Base-by-base conservation (phyloP, 768 basidiomycete genomes). In the Xerocomellus amylosporus region DNA sequence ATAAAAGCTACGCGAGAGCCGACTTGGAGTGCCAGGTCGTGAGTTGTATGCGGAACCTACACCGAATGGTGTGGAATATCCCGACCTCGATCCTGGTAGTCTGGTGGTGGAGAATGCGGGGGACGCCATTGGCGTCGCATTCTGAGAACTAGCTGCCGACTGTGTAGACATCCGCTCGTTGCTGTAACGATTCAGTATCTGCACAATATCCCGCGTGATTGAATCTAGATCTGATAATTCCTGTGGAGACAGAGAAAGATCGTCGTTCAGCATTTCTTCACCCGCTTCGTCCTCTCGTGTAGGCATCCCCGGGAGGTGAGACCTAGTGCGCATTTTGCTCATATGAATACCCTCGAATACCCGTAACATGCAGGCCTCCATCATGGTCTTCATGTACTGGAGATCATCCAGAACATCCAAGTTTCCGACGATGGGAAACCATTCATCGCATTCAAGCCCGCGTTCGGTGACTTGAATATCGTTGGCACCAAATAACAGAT, bases 401-500 rank as follows among this genome's bases (percentile, higher is more conserved):
- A 96, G 74, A 58, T 93, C 86, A 65, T 95, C 91, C 62, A 97
- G 71, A 2, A 83, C 81, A 62, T 87, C 79, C 46, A 86, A 61
- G 58, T 86, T 82, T 38, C 90, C 90, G 36, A 86, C 78, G 43
- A 95, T 79, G 20, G 93, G 91, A 12, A 98, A 73, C 94, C 95
- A 98, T 41, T 82, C 84, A 64, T 98, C 95, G 64, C 92, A 94
- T 64, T 88, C 86, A 46, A 98, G 69, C 7, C 93, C 91, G 17
- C 81, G 79, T 37, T 84, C 80, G 0, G 82, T 82, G 39, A 88
- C 83, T 55, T 82, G 73, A 30, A 94, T 79, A 46, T 85, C 80
- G 69, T 91, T 84, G 0, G 93, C 93, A 7, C 94, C 95, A 62
- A 98, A 96, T 12, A 98, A 77, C 69, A 96, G 79, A 68, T 94